Evolutionary conservation across 2,329 filamentous ascomycete genomes (phyloP), one percentile per base, ranked within the genome.

Genomic region (Neofusicoccum ribis): DNA sequence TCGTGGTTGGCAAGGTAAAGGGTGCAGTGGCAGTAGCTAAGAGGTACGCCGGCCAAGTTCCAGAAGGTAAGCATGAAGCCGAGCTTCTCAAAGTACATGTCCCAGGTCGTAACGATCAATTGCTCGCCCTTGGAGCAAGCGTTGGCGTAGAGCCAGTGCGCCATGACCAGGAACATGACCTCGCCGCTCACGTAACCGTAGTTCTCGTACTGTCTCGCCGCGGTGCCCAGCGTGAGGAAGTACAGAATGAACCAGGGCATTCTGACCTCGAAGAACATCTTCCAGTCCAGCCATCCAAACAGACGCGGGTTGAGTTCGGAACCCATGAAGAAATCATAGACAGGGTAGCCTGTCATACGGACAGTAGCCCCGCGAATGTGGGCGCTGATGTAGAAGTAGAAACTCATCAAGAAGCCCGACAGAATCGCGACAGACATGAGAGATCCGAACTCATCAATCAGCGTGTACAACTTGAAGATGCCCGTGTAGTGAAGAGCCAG

Each of bases 41-140:
- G 84, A 14, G 93, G 93, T 31, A 97, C 93, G 70, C 93, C 93
- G 52, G 93, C 92, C 76, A 97, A 83, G 80, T 97, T 97, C 93
- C 93, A 97, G 86, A 97, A 97, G 78, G 96, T 96, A 70, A 97
- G 86, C 93, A 97, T 97, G 83, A 97, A 97, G 61, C 93, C 93
- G 87, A 91, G 93, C 81, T 97, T 97, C 84, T 97, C 93, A 72
- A 92, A 94, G 83, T 96, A 96, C 90, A 97, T 96, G 73, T 97
- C 93, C 90, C 93, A 97, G 58, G 92, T 95, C 8, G 91, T 91
- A 66, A 92, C 86, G 77, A 97, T 97, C 75, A 92, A 86, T 79
- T 97, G 92, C 80, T 97, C 93, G 54, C 91, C 93, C 82, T 97
- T 97, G 71, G 89, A 88, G 82, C 93, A 97, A 62, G 93, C 92